phyloP scores from a whole-genome alignment of 1,139 yeast genomes.

The Diutina rugosa region DNA sequence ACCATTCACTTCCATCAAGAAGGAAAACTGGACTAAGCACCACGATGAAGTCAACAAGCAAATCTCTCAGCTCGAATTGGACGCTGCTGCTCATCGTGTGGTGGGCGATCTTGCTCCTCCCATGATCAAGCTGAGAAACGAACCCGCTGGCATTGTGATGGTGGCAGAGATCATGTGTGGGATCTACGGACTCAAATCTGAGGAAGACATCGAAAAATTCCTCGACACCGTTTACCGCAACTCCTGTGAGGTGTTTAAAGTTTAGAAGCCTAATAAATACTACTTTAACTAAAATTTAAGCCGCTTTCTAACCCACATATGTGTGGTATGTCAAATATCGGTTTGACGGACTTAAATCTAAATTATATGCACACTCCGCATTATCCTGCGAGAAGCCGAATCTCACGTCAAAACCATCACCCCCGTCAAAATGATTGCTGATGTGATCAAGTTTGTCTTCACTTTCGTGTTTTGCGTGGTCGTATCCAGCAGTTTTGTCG shows the following conservation, averaged over 20 bases:
- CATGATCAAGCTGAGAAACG: slow-evolving; percentile 75
- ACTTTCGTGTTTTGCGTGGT: neutral
- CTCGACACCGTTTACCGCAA: slow-evolving; percentile 54
- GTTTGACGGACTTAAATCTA: neutral
- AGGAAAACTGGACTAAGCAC: slow-evolving; percentile 38
- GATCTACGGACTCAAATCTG: slow-evolving; percentile 23
- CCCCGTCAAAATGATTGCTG: neutral
- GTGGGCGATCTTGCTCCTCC: slow-evolving; percentile 30
- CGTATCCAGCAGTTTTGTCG: neutral
- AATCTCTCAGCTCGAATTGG: neutral
- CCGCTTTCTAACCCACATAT: neutral
- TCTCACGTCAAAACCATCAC: neutral
- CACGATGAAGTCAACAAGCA: slow-evolving; percentile 5
- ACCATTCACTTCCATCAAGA: slow-evolving; percentile 53
- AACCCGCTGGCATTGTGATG: slow-evolving; percentile 74
- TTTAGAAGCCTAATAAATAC: neutral
- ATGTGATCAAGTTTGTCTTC: neutral
- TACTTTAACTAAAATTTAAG: too few species aligned
- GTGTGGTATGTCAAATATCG: neutral
- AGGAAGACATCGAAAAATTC: slow-evolving; percentile 36
- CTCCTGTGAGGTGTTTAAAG: slow-evolving; percentile 41
- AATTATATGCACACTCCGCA: neutral
- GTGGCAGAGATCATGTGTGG: slow-evolving; percentile 71
- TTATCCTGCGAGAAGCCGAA: neutral
- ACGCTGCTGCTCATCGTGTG: slow-evolving; percentile 4